These are phyloP conservation scores for Fusarium sp. DNA, from an alignment of 2,329 filamentous ascomycete genomes.

Conservation along the genomic window DNA sequence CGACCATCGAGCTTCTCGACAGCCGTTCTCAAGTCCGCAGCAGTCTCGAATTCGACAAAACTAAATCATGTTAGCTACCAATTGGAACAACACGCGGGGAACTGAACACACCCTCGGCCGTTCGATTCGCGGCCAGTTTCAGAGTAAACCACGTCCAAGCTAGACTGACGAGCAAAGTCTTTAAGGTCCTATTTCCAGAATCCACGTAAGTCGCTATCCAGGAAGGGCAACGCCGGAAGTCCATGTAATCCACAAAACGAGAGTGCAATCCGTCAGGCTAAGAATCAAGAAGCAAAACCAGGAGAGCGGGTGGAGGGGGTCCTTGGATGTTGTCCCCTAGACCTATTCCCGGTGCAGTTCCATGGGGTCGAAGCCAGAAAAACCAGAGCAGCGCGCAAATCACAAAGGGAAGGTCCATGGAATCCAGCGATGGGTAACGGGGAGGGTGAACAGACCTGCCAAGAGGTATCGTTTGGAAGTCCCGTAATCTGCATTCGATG, in stretches of 20 bases:
- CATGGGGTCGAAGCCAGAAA: constrained; percentile 47
- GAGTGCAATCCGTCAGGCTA: constrained; percentile 56
- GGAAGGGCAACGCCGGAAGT: constrained; percentile 54
- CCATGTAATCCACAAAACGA: constrained; percentile 54
- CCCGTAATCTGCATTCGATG: constrained; percentile 98
- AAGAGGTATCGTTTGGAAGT: constrained; percentile 98
- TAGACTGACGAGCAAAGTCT: constrained; percentile 98
- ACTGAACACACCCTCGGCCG: constrained; percentile 82
- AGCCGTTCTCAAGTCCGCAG: constrained; percentile 86
- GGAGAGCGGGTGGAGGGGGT: constrained; percentile 43
- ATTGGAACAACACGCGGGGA: background rate
- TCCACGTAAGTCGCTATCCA: constrained; percentile 83
- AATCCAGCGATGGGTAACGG: constrained; percentile 66
- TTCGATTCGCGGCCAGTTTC: constrained; percentile 75
- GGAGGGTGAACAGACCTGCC: constrained; percentile 93
- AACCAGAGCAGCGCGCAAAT: constrained; percentile 50
- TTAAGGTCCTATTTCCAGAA: constrained; percentile 94
- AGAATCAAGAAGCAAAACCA: constrained; percentile 49
- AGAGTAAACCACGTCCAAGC: constrained; percentile 97
- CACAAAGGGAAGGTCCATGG: constrained; percentile 54
- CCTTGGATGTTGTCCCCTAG: constrained; percentile 48
- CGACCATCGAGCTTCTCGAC: constrained; percentile 94
- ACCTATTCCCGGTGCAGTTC: constrained; percentile 47
- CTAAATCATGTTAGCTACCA: constrained; percentile 60
- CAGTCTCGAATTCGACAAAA: constrained; percentile 98